Evolutionary conservation across 768 basidiomycete species (phyloP), one percentile per base, ranked within the genome.

Genomic region (Pisolithus tinctorius): DNA sequence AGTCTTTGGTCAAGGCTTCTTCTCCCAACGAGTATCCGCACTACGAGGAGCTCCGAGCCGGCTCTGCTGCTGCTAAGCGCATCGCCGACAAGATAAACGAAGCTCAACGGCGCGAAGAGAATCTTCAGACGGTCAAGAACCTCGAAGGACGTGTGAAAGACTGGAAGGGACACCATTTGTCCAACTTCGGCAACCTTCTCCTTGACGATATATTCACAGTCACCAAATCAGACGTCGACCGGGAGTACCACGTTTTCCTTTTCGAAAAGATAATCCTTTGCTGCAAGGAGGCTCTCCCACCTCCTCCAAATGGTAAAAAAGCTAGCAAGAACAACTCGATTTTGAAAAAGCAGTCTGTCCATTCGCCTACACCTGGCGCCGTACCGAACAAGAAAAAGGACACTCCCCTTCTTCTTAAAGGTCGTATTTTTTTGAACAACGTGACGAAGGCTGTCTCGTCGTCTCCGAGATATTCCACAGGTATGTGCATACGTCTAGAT

Each of bases 211-310:
- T 93, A 50, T 98, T 98, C 68, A 83, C 86, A 52, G 96, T 98
- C 52, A 95, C 88, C 60, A 99, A 98, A 70, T 88, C 86, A 45
- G 93, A 94, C 53, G 88, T 93, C 61, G 93, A 97, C 66, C 82
- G 96, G 59, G 96, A 99, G 68, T 98, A 98, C 62, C 93, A 95
- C 59, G 94, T 99, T 52, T 99, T 97, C 78, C 76, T 99, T 34
- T 99, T 99, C 58, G 94, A 98, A 73, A 93, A 93, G 73, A 99
- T 99, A 69, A 93, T 99, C 58, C 79, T 98, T 20, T 99, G 96
- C 70, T 98, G 96, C 77, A 98, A 98, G 68, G 96, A 98, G 67
- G 86, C 87, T 6, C 63, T 76, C 14, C 75, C 76, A 5, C 75
- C 77, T 6, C 74, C 78, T 10, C 74, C 76, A 34, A 82, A 78